A percentile compares a stretch with the other conserved stretches of the same genome.
Evolutionary conservation across 768 basidiomycete species (phyloP).

Genomic region (Pleurotus pulmonarius): DNA sequence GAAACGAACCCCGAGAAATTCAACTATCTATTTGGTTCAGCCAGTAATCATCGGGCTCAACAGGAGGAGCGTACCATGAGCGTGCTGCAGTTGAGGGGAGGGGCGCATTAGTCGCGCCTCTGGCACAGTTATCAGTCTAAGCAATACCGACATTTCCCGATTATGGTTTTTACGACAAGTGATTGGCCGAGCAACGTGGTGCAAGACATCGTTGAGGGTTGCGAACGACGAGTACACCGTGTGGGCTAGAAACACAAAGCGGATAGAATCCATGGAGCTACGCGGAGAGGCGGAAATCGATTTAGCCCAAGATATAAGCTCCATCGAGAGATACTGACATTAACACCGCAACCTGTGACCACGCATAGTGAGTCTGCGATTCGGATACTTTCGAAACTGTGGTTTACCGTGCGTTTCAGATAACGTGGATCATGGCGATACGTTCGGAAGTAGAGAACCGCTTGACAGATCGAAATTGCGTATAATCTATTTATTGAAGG

Average conservation of each 20-base stretch:
- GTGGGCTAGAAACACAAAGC: background rate
- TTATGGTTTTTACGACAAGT: background rate
- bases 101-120: background rate
- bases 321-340: too few relatives aligned
- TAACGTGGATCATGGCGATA: too few relatives aligned
- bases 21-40: background rate
- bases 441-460: too few relatives aligned
- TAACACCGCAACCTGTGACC: too few relatives aligned
- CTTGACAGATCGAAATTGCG: too few relatives aligned
- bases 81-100: background rate
- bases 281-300: too few relatives aligned
- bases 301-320: too few relatives aligned
- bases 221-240: background rate
- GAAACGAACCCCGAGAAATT: background rate
- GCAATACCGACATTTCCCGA: background rate
- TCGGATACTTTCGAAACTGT: too few relatives aligned
- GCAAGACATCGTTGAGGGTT: background rate
- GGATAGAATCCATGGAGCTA: background rate
- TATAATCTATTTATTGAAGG: too few relatives aligned
- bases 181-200: background rate
- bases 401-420: too few relatives aligned
- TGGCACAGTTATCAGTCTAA: background rate
- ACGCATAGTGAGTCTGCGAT: too few relatives aligned
- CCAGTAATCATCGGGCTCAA: background rate
- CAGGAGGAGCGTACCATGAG: background rate